Evolutionary conservation across 768 basidiomycete genomes (phyloP), one percentile per base, ranked within the genome.

Genomic region (Tephrocybe sp.): DNA sequence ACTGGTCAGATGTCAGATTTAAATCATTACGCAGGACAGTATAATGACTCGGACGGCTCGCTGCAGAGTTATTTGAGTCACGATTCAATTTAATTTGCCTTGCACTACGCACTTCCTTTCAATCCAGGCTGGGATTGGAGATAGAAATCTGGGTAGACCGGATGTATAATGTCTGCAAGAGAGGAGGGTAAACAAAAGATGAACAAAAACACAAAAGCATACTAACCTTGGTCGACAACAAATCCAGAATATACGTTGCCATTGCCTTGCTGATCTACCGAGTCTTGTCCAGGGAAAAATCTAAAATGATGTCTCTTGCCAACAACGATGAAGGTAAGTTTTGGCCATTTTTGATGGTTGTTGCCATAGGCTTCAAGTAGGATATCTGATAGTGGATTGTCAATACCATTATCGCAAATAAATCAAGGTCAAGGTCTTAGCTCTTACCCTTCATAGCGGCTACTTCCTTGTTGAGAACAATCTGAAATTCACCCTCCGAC

Each of bases 71-170:
- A n/a, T 25, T 32, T 45, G 21, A 44, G 32, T 15, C 19, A 15
- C 1, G 30, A 32, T 16, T 13, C 1, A 43, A 50, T 24, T 31
- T 12, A 8, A 44, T 26, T 8, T 8, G 9, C 18, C 16, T 11
- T 6, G 26, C 16, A 9, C 32, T 32, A 67, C 74, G 57, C 52
- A 78, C 76, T 79, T 48, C 76, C 82, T 35, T 77, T 67, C 0
- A 83, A 52, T 5, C 80, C 81, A 0, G 69, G 68, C 28, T 83
- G 82, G 0, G 78, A 80, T 47, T 81, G 80, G 2, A 86, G 69
- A 58, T 85, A 86, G 61, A 80, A 86, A 52, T 86, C 84, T 21
- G 72, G 72, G 55, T 82, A 81, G 0, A 75, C 66, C 0, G 82
- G 82, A 57, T 82, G 78, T 1, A 72, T 69, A 25, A 84, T 76